Percentiles rank a stretch among this genome's conserved stretches.
phyloP scores from a whole-genome alignment of 108 stramenopile genomes.

The Cyclostephanos tholiformis region DNA sequence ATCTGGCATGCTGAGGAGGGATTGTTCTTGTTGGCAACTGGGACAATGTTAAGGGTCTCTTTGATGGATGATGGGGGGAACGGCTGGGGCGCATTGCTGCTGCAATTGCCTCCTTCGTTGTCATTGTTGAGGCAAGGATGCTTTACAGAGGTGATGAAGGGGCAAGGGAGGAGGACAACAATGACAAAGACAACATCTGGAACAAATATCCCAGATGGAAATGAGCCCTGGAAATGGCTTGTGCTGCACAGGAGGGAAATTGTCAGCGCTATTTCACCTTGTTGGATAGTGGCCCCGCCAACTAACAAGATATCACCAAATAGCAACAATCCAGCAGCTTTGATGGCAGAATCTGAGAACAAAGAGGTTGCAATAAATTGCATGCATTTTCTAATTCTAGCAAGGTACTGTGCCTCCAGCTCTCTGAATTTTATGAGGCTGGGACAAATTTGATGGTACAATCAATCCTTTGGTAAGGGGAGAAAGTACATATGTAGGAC shows the following conservation, averaged over 20 bases:
- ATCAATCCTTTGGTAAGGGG: constrained; percentile 49
- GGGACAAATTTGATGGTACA: constrained; percentile 34
- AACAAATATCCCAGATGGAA: constrained; percentile 48
- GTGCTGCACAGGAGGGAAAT: constrained; percentile 44
- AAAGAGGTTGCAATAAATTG: constrained; percentile 11
- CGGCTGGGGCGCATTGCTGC: constrained; percentile 51
- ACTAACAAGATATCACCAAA: not conserved
- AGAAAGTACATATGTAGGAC: no score
- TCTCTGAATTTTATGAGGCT: constrained; percentile 47
- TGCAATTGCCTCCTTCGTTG: constrained; percentile 4
- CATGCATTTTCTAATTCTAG: constrained; percentile 44
- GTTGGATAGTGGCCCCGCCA: constrained; percentile 34
- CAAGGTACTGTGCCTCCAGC: constrained; percentile 43
- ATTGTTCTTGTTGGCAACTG: no score
- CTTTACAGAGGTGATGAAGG: not conserved
- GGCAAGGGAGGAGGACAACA: not conserved
- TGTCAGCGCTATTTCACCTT: constrained; percentile 42
- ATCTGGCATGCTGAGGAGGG: no score
- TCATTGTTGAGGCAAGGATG: not conserved
- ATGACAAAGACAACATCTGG: not conserved
- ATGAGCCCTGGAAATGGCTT: constrained; percentile 51
- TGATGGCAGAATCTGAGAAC: not conserved
- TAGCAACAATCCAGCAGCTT: not conserved
- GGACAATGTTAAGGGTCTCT: no score
- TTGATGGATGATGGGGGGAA: constrained; percentile 50